These are phyloP conservation scores for Neonectria neomacrospora DNA, from an alignment of 2,329 filamentous ascomycete species.

Conservation along the genomic window DNA sequence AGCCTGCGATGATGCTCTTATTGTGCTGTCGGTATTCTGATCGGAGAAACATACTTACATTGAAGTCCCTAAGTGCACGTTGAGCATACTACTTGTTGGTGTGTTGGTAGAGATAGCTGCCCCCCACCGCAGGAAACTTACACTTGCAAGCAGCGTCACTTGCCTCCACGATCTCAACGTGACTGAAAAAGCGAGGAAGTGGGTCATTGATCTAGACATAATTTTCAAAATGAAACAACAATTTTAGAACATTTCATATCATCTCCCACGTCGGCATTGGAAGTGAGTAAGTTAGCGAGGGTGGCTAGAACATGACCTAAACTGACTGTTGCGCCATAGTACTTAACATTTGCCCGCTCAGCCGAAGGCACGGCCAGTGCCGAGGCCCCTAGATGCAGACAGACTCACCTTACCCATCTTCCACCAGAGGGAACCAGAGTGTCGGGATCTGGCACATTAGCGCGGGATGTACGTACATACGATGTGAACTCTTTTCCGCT, in stretches of 20 bases:
- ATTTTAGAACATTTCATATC: background rate
- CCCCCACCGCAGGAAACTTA: background rate
- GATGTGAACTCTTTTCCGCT: conserved; percentile 1
- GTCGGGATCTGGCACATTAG: conserved; percentile 17
- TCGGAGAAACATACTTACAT: background rate
- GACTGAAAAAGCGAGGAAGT: background rate
- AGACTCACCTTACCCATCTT: conserved; percentile 19
- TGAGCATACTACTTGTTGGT: background rate
- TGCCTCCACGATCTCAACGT: background rate
- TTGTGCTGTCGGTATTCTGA: background rate
- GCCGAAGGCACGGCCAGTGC: background rate
- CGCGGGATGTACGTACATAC: conserved; percentile 3
- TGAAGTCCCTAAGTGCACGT: background rate
- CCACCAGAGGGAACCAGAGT: conserved; percentile 9
- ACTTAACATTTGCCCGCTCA: background rate
- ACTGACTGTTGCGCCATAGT: background rate
- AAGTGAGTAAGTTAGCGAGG: background rate
- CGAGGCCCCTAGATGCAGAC: conserved; percentile 18
- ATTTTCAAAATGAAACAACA: background rate
- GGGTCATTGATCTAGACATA: background rate
- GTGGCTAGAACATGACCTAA: background rate
- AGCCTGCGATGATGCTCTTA: background rate
- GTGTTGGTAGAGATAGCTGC: background rate
- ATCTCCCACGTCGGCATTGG: background rate
- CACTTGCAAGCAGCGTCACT: background rate